A percentile compares a stretch with the other conserved stretches of the same genome.
These are phyloP conservation scores for Amanita fuliginea DNA, from an alignment of 768 basidiomycete species.

Conservation along the genomic window DNA sequence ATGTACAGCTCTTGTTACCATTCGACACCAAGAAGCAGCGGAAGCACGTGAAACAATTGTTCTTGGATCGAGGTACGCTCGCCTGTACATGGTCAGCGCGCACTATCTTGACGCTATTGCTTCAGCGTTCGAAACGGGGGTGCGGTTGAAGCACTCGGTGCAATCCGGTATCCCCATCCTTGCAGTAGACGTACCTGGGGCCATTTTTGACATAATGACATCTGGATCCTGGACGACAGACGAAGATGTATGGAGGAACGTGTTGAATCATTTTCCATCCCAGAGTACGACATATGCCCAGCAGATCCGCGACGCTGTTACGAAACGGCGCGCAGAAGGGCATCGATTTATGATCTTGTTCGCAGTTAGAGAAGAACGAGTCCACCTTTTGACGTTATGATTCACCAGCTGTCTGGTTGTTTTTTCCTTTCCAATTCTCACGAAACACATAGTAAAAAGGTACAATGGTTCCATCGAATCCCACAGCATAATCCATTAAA, in stretches of 20 bases:
- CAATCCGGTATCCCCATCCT: conserved; percentile 54
- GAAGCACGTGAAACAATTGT: conserved; percentile 59
- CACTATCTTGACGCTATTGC: not conserved
- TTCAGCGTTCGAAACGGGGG: conserved; percentile 53
- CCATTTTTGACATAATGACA: conserved; percentile 53
- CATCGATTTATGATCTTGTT: conserved; percentile 53
- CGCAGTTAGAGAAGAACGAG: conserved; percentile 57
- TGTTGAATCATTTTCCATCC: conserved; percentile 43
- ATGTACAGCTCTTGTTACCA: conserved; percentile 58
- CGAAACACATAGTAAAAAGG: not conserved
- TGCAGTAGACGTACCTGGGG: conserved; percentile 56
- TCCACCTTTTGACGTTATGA: conserved; percentile 43
- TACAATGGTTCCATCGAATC: not conserved
- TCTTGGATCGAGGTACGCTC: conserved; percentile 51
- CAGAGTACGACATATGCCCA: conserved; percentile 51
- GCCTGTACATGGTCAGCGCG: not conserved
- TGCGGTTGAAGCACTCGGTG: conserved; percentile 46
- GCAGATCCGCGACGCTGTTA: conserved; percentile 56
- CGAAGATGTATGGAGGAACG: conserved; percentile 63
- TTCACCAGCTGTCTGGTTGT: not conserved
- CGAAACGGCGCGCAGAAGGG: conserved; percentile 53
- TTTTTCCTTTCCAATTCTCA: not conserved
- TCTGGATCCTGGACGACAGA: conserved; percentile 53
- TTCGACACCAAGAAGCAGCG: conserved; percentile 65
- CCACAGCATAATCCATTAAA: not conserved